These are phyloP conservation scores for Limnomonas spitsbergensis DNA, from an alignment of 139 green algal genomes.

Conservation along the genomic window DNA sequence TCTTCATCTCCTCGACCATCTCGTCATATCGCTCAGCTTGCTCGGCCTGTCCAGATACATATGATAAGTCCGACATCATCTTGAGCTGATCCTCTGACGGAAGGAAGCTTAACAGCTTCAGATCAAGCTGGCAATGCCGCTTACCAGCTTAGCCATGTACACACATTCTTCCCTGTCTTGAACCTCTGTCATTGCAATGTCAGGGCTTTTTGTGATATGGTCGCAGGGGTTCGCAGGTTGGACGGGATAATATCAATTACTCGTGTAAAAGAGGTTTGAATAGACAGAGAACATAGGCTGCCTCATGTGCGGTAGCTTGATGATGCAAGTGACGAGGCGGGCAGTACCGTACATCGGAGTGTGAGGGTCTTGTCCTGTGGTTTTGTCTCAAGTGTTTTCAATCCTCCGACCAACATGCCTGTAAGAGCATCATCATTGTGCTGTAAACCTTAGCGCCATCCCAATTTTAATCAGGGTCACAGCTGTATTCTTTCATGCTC, in stretches of 20 bases:
- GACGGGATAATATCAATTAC: not conserved
- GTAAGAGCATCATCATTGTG: too few species aligned
- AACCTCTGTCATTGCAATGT: not conserved
- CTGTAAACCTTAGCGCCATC: too few species aligned
- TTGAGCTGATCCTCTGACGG: not conserved
- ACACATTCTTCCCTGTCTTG: slow-evolving; percentile 10
- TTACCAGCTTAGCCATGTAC: slow-evolving; percentile 23
- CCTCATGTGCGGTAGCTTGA: too few species aligned
- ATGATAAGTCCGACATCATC: not conserved
- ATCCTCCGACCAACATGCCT: too few species aligned
- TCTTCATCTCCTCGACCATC: slow-evolving; percentile 96
- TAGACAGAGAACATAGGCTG: too few species aligned
- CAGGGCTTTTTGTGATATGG: slow-evolving; percentile 1
- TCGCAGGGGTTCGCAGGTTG: not conserved
- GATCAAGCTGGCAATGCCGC: not conserved
- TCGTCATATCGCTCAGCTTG: slow-evolving; percentile 92
- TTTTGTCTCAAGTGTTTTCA: too few species aligned
- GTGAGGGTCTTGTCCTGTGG: too few species aligned
- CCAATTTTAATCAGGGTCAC: too few species aligned
- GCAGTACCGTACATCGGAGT: too few species aligned
- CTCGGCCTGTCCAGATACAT: slow-evolving; percentile 74
- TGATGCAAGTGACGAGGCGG: too few species aligned
- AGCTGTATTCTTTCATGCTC: too few species aligned
- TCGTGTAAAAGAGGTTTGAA: not conserved
- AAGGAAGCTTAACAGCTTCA: not conserved